phyloP scores from a whole-genome alignment of 176 grass and related monocot species.

The Areca catechu region DNA sequence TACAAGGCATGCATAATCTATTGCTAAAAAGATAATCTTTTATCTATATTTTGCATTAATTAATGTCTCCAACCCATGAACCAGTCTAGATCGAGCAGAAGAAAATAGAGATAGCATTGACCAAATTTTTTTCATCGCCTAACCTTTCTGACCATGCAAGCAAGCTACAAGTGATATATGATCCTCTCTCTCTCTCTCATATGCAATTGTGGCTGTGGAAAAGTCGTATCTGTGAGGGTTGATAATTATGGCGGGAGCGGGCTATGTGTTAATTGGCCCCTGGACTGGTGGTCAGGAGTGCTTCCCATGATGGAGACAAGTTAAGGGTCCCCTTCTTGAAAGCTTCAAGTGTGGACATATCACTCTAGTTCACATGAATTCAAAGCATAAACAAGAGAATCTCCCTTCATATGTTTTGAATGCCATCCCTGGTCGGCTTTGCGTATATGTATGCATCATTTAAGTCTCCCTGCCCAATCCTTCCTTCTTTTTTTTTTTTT shows the following conservation, averaged over 20 bases:
- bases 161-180: too few species aligned
- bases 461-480: neutral
- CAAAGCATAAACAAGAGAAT: too few species aligned
- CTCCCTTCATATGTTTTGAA: neutral
- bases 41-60: too few species aligned
- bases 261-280: neutral
- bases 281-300: neutral
- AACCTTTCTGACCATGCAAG: too few species aligned
- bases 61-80: too few species aligned
- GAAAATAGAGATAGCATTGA: too few species aligned
- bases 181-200: neutral
- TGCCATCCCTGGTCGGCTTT: neutral
- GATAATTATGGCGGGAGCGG: neutral
- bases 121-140: too few species aligned
- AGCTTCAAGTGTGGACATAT: neutral
- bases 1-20: too few species aligned
- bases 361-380: conserved; percentile 8
- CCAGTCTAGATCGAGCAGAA: too few species aligned
- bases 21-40: too few species aligned
- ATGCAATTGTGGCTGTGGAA: neutral
- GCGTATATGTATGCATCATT: conserved; percentile 8
- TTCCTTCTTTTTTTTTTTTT: too few species aligned
- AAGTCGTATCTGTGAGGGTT: neutral
- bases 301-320: conserved; percentile 7
- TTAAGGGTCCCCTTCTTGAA: neutral